Evolutionary conservation across 75 land plant genomes (phyloP), one percentile per base, ranked within the genome.

Genomic region (Pinus tabuliformis): DNA sequence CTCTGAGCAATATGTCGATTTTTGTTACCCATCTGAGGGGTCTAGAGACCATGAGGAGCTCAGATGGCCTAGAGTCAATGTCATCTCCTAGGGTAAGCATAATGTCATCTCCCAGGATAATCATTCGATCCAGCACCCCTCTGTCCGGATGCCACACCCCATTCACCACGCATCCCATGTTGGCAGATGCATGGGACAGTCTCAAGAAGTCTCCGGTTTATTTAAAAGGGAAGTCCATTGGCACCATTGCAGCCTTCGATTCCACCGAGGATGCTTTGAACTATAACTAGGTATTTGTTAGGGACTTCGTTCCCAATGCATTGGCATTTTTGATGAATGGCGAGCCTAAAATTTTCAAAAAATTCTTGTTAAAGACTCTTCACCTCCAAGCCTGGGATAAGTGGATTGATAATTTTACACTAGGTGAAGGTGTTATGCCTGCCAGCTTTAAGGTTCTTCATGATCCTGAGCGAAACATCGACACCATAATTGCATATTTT

Each of bases 401-500:
- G n/a, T n/a, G n/a, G n/a, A n/a, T n/a, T n/a, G n/a, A n/a, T n/a
- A n/a, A n/a, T n/a, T n/a, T n/a, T n/a, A n/a, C n/a, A n/a, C n/a
- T n/a, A n/a, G n/a, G n/a, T n/a, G n/a, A n/a, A n/a, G n/a, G n/a
- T n/a, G n/a, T n/a, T n/a, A n/a, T n/a, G n/a, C n/a, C n/a, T n/a
- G 96, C 96, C 21, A 91, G 96, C 78, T 93, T 93, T 77, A 93
- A 93, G 80, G 96, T 93, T 62, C 84, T 89, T 30, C 89, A 91
- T 72, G 91, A 91, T 78, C 82, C 86, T 15, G 71, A 71, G 52
- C 78, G 89, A 16, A 89, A 89, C 62, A 80, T 78, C 3, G 93
- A 93, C 61, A 89, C 85, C 22, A 22, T 93, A 22, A 62, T 87
- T 65, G 96, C 96, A 9, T 93, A 93, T 85, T 93, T 93, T 79